These are phyloP conservation scores for Murraya paniculata DNA, from an alignment of 345 rosid genomes.

Conservation along the genomic window DNA sequence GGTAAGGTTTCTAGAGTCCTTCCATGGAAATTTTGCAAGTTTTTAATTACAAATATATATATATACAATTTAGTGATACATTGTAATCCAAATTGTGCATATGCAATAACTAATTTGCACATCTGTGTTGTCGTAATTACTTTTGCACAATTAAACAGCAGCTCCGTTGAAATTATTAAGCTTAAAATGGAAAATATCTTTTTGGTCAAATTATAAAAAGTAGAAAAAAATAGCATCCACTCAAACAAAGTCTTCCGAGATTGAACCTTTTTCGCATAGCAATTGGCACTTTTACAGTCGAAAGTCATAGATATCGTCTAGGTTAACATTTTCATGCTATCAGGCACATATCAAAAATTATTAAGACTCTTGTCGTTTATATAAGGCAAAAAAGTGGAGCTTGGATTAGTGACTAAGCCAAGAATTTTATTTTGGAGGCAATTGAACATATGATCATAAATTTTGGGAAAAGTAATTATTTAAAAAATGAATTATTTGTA, in stretches of 20 bases:
- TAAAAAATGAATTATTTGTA: too few relatives aligned
- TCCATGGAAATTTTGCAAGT: neutral
- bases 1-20: neutral
- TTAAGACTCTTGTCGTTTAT: neutral
- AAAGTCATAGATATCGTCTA: constrained; percentile 35
- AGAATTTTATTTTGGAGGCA: neutral
- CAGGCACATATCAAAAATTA: neutral
- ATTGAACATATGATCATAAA: neutral
- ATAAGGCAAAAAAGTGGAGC: too few relatives aligned
- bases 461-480: too few relatives aligned
- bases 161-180: neutral
- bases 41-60: too few relatives aligned
- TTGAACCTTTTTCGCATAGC: neutral
- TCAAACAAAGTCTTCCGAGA: constrained; percentile 3
- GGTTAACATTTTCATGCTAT: neutral
- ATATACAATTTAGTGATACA: neutral
- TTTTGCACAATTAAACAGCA: neutral
- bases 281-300: constrained; percentile 15
- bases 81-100: neutral
- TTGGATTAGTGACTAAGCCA: neutral
- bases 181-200: neutral
- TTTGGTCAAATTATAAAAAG: constrained; percentile 14
- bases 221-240: neutral
- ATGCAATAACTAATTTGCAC: neutral
- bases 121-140: neutral